Evolutionary conservation across 2,329 filamentous ascomycete species (phyloP), one percentile per base, ranked within the genome.

Genomic region (Elsinoe necatrix): DNA sequence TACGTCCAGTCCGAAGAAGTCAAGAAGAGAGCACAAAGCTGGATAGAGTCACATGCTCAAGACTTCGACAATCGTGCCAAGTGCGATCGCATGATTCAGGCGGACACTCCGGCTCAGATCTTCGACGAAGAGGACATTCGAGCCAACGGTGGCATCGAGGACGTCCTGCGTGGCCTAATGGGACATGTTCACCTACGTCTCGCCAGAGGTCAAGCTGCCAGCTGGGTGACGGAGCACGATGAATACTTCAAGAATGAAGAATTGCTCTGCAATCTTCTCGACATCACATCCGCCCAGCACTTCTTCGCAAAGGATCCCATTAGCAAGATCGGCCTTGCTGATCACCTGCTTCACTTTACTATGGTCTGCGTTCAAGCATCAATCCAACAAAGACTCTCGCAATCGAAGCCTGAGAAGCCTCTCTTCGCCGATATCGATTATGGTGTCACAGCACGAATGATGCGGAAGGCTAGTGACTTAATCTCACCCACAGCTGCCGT

Each of bases 261-360:
- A 12, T 4, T 45, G 3, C 41, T 45, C 25, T 20, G 21, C 21
- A 45, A 25, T 25, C 41, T 45, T 23, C 41, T 45, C 23, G n/a
- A 21, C 18, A 25, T 25, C 20, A 27, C 11, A 11, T 21, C 41
- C 9, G 41, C 61, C 1, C 57, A 48, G 31, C 63, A 64, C 7
- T 66, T 66, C 55, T 66, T 67, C 54, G 57, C 57, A 20, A 23
- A 52, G 3, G 18, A 57, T 6, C 58, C 65, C 5, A 37, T 55
- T 29, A 34, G 56, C 12, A 34, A 27, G 39, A 48, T 60, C 41
- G 62, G 60, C 20, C 47, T 58, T 23, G 59, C 9, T n/a, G 41
- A 45, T n/a, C 23, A 45, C 41, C 41, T 23, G 20, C 41, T 45
- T n/a, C 41, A 25, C 6, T 18, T 45, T 9, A 45, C 23, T 12